Percentiles rank a stretch among this genome's conserved stretches.
These are phyloP conservation scores for Rhynchosporium graminicola DNA, from an alignment of 2,329 filamentous ascomycete species.

Conservation along the genomic window DNA sequence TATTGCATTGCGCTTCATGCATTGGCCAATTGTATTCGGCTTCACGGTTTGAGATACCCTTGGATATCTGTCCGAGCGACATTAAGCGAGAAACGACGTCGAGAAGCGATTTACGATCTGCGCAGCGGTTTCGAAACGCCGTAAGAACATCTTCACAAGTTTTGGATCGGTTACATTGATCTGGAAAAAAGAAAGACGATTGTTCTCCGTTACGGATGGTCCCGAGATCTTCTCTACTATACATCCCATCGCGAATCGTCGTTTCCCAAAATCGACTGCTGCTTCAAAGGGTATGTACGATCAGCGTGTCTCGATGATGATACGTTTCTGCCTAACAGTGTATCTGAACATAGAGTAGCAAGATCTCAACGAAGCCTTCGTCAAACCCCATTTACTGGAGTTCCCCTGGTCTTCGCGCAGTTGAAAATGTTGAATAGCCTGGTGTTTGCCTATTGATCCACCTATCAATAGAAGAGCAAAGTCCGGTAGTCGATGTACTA, in stretches of 20 bases:
- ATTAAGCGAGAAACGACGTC: not conserved
- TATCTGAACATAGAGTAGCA: too few species aligned
- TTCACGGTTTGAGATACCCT: slow-evolving; percentile 7
- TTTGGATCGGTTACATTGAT: not conserved
- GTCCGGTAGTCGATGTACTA: too few species aligned
- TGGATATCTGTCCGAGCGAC: slow-evolving; percentile 3
- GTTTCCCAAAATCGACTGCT: not conserved
- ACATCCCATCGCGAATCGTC: not conserved
- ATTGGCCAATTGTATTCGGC: not conserved
- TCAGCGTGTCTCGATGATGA: too few species aligned
- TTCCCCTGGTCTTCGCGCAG: too few species aligned
- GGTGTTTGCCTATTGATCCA: too few species aligned
- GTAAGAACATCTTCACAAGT: slow-evolving; percentile 9
- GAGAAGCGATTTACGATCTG: not conserved
- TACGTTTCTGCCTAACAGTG: too few species aligned
- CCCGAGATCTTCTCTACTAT: not conserved
- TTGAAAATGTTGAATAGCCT: too few species aligned
- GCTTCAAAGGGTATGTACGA: too few species aligned
- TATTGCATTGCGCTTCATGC: not conserved
- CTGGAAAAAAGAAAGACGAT: not conserved
- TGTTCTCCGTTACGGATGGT: not conserved
- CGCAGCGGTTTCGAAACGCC: not conserved
- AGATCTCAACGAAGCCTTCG: too few species aligned
- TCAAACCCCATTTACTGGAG: too few species aligned
- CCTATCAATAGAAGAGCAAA: too few species aligned